Conservation (phyloP, 1,284 basidiomycete species). For the Pseudozyma tsukubaensis region DNA sequence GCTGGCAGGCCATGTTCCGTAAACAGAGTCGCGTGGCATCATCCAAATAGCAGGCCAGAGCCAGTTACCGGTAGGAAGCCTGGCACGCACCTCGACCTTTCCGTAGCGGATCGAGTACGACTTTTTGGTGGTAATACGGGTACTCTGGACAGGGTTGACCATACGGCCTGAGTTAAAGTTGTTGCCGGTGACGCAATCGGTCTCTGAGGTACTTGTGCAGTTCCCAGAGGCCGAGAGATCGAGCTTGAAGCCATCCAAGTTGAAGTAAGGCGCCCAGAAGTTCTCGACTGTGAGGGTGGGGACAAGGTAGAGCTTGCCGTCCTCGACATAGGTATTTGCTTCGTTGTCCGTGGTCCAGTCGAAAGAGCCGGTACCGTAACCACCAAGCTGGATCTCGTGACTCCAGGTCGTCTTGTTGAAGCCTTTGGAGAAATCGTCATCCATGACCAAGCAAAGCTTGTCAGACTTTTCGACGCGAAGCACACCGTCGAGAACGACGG, state of each 20-base stretch:
- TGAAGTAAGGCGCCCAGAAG: slow-evolving; percentile 75
- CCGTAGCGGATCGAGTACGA: slow-evolving; percentile 78
- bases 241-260: slow-evolving; percentile 79
- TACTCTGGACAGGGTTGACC: slow-evolving; percentile 83
- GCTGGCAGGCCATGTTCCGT: slow-evolving; percentile 81
- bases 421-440: slow-evolving; percentile 79
- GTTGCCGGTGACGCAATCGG: slow-evolving; percentile 71
- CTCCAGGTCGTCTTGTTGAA: slow-evolving; percentile 77
- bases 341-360: slow-evolving; percentile 84
- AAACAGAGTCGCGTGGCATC: slow-evolving; percentile 77
- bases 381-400: slow-evolving; percentile 83
- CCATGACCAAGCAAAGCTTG: slow-evolving; percentile 76
- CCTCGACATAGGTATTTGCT: slow-evolving; percentile 81
- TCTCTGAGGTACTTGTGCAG: slow-evolving; percentile 75
- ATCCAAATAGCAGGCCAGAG: slow-evolving; percentile 88
- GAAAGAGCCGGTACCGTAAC: slow-evolving; percentile 87
- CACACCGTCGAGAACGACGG: slow-evolving; percentile 29
- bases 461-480: slow-evolving; percentile 31
- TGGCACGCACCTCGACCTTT: slow-evolving; percentile 82
- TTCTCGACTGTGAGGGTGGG: slow-evolving; percentile 84
- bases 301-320: slow-evolving; percentile 82
- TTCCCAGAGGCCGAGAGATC: slow-evolving; percentile 80
- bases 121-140: slow-evolving; percentile 80
- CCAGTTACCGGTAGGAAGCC: slow-evolving; percentile 79
- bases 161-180: slow-evolving; percentile 71